Conservation (phyloP, 1,284 basidiomycete genomes). For the Cutaneotrichosporon sp. region DNA sequence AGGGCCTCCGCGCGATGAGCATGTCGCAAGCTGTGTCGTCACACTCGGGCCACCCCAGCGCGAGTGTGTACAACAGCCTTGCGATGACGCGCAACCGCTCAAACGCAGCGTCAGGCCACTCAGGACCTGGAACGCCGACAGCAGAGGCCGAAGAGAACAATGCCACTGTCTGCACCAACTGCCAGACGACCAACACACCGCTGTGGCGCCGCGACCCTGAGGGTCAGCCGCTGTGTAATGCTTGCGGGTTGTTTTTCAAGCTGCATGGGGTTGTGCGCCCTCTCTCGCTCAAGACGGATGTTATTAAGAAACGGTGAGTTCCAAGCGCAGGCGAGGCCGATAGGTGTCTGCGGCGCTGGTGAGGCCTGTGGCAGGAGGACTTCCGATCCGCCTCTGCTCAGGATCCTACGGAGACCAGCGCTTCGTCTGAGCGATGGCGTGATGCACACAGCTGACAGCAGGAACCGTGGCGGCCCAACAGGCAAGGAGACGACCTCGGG, state of each 20-base stretch:
- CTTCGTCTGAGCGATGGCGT: background rate
- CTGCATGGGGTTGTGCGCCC: slow-evolving; percentile 92
- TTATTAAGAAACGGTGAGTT: slow-evolving; percentile 90
- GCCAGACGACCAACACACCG: slow-evolving; percentile 92
- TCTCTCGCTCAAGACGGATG: slow-evolving; percentile 90
- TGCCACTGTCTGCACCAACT: slow-evolving; percentile 88
- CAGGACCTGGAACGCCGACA: slow-evolving; percentile 13
- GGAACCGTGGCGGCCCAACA: slow-evolving; percentile 24
- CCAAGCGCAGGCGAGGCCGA: background rate
- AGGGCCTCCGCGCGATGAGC: slow-evolving; percentile 27
- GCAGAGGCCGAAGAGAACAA: slow-evolving; percentile 56
- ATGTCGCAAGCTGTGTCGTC: background rate
- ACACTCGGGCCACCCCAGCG: background rate
- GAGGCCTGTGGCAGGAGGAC: background rate
- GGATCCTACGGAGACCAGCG: background rate
- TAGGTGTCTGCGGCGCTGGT: background rate
- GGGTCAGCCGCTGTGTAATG: slow-evolving; percentile 86
- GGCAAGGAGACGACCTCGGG: slow-evolving; percentile 21
- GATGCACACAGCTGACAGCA: slow-evolving; percentile 9
- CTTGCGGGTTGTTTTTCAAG: slow-evolving; percentile 90
- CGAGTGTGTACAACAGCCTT: background rate
- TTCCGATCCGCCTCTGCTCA: background rate
- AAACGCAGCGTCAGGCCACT: background rate
- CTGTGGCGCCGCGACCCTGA: slow-evolving; percentile 93
- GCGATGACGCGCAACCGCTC: background rate